A percentile compares a stretch with the other conserved stretches of the same genome.
These are phyloP conservation scores for Colletotrichum chlorophyti DNA, from an alignment of 2,329 filamentous ascomycete genomes.

Conservation along the genomic window DNA sequence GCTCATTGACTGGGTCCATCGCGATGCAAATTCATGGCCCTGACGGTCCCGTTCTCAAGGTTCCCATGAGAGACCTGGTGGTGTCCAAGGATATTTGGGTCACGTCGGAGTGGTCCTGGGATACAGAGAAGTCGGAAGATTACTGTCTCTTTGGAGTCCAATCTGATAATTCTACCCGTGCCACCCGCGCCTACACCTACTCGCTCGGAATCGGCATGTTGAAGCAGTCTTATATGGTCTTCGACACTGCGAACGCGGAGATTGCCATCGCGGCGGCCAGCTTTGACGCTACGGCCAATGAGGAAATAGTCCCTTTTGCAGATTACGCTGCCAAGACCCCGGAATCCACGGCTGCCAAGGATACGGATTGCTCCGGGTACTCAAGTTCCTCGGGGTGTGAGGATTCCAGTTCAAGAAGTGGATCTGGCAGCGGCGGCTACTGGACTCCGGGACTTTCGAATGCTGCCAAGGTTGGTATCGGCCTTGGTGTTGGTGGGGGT, in stretches of 20 bases:
- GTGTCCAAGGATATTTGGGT: conserved; percentile 28
- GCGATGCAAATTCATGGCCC: conserved; percentile 35
- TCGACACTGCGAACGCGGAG: conserved; percentile 40
- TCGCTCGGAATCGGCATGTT: conserved; percentile 36
- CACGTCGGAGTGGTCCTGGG: background rate
- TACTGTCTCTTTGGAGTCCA: conserved; percentile 41
- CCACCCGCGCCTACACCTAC: conserved; percentile 11
- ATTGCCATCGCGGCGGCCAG: conserved; percentile 39
- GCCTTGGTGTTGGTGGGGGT: background rate
- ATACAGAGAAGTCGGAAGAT: background rate
- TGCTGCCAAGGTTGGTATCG: background rate
- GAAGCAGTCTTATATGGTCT: conserved; percentile 40
- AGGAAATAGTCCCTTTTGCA: conserved; percentile 36
- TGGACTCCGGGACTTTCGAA: background rate
- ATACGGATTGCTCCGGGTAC: background rate
- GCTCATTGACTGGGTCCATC: conserved; percentile 31
- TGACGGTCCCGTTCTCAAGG: conserved; percentile 36
- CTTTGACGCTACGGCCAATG: conserved; percentile 28
- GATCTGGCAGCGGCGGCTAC: background rate
- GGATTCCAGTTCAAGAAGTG: background rate
- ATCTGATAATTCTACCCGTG: conserved; percentile 25
- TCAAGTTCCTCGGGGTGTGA: background rate
- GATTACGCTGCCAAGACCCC: conserved; percentile 35
- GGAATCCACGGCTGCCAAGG: conserved; percentile 26
- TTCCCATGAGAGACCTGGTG: conserved; percentile 37